Conservation (phyloP, 805 yeast species). For the Millerozyma acaciae region DNA sequence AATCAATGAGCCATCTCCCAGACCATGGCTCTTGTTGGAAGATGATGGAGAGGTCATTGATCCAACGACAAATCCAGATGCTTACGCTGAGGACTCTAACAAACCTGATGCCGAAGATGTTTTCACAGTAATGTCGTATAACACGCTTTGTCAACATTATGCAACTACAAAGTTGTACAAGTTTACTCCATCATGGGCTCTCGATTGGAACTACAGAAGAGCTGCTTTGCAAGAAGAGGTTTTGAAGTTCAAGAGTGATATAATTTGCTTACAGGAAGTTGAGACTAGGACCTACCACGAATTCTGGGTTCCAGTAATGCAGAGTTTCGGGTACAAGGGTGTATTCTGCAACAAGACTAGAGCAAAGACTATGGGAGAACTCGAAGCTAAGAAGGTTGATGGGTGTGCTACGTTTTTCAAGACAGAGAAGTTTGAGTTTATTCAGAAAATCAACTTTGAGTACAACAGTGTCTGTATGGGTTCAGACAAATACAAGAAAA, state of each 20-base stretch:
- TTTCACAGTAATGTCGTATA: slow-evolving; percentile 82
- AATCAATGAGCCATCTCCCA: slow-evolving; percentile 59
- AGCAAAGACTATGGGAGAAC: slow-evolving; percentile 81
- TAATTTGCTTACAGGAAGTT: slow-evolving; percentile 92
- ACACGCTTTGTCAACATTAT: slow-evolving; percentile 91
- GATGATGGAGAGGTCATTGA: slow-evolving; percentile 66
- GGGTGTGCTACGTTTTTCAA: slow-evolving; percentile 96
- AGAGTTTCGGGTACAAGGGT: slow-evolving; percentile 73
- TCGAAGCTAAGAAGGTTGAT: slow-evolving; percentile 85
- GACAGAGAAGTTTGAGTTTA: slow-evolving; percentile 59
- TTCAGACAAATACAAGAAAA: slow-evolving; percentile 82
- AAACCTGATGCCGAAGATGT: slow-evolving; percentile 26
- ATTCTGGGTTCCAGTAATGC: slow-evolving; percentile 75
- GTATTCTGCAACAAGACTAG: slow-evolving; percentile 84
- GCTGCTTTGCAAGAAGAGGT: slow-evolving; percentile 73
- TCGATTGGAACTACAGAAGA: slow-evolving; percentile 87
- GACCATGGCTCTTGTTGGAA: slow-evolving; percentile 79
- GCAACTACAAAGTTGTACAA: slow-evolving; percentile 90
- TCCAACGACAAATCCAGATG: slow-evolving; percentile 27
- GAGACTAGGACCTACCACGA: slow-evolving; percentile 84
- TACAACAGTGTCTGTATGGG: slow-evolving; percentile 78
- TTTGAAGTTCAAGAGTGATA: slow-evolving; percentile 59
- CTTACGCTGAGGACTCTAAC: slow-evolving; percentile 26
- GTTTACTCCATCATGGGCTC: slow-evolving; percentile 96
- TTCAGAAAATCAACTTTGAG: slow-evolving; percentile 73